Percentiles rank a stretch among this genome's conserved stretches.
These are phyloP conservation scores for Sarocladiaceae sp. DNA, from an alignment of 2,329 filamentous ascomycete species.

Conservation along the genomic window DNA sequence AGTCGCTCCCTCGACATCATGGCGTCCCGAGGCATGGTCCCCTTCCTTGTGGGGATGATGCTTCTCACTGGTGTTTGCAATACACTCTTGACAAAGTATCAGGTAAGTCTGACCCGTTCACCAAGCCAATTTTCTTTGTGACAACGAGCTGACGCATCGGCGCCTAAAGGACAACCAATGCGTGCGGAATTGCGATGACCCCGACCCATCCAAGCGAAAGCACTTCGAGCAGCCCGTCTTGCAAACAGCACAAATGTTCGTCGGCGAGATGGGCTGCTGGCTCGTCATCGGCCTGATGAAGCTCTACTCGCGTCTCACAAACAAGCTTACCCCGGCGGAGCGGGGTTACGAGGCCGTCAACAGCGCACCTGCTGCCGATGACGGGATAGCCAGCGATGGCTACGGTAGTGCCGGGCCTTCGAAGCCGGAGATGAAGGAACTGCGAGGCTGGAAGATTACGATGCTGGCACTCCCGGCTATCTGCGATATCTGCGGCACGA, in stretches of 20 bases:
- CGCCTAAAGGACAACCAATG: slow-evolving; percentile 81
- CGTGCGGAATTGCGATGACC: slow-evolving; percentile 76
- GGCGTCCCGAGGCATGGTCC: slow-evolving; percentile 66
- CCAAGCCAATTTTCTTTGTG: not conserved
- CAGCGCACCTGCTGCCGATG: slow-evolving; percentile 35
- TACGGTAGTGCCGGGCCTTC: slow-evolving; percentile 19
- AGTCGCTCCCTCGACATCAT: slow-evolving; percentile 36
- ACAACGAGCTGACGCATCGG: not conserved
- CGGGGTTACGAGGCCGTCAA: slow-evolving; percentile 62
- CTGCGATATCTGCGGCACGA: slow-evolving; percentile 92
- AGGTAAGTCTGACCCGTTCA: slow-evolving; percentile 49
- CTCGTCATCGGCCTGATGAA: slow-evolving; percentile 70
- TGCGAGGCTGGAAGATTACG: slow-evolving; percentile 65
- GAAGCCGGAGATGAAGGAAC: slow-evolving; percentile 40
- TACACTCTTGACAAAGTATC: slow-evolving; percentile 93
- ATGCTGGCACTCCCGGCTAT: slow-evolving; percentile 80
- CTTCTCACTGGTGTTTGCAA: slow-evolving; percentile 93
- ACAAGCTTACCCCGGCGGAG: slow-evolving; percentile 34
- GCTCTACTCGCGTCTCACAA: slow-evolving; percentile 54
- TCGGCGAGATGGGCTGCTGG: slow-evolving; percentile 95
- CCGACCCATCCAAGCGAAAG: slow-evolving; percentile 57
- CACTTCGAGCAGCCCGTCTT: slow-evolving; percentile 93
- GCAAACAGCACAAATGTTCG: slow-evolving; percentile 96
- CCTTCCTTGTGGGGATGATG: slow-evolving; percentile 92
- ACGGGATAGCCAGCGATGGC: slow-evolving; percentile 37